phyloP scores from a whole-genome alignment of 495 filamentous ascomycete genomes.

The Hyaloscypha finlandica region DNA sequence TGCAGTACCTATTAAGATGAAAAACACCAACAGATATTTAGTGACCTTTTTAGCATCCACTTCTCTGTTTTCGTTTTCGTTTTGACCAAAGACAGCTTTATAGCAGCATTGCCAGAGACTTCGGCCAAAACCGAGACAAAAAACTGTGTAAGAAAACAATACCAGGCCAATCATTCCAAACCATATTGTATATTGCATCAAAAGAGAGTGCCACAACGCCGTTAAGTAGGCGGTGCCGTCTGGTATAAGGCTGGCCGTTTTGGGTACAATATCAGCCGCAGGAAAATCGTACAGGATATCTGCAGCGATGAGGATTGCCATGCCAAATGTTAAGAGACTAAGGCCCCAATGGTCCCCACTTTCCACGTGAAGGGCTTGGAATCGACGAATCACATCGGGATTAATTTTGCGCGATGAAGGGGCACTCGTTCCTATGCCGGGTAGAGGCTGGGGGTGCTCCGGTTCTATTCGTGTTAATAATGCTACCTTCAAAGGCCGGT shows the following conservation, averaged over 20 bases:
- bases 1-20: background rate
- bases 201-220: background rate
- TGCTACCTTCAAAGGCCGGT: no score
- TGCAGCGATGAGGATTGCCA: background rate
- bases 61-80: background rate
- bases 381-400: no score
- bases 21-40: background rate
- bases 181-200: background rate
- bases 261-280: background rate
- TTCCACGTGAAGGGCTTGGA: no score
- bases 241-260: no score
- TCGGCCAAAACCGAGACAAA: background rate
- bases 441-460: no score
- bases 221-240: background rate
- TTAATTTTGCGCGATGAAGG: no score
- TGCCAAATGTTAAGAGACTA: background rate
- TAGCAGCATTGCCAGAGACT: background rate
- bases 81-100: background rate
- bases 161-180: background rate
- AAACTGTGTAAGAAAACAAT: background rate
- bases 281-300: background rate
- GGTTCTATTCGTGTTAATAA: no score
- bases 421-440: no score
- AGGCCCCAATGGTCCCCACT: no score
- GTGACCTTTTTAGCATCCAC: background rate